Evolutionary conservation across 768 basidiomycete species (phyloP).

Genomic region (Cystofilobasidium macerans): DNA sequence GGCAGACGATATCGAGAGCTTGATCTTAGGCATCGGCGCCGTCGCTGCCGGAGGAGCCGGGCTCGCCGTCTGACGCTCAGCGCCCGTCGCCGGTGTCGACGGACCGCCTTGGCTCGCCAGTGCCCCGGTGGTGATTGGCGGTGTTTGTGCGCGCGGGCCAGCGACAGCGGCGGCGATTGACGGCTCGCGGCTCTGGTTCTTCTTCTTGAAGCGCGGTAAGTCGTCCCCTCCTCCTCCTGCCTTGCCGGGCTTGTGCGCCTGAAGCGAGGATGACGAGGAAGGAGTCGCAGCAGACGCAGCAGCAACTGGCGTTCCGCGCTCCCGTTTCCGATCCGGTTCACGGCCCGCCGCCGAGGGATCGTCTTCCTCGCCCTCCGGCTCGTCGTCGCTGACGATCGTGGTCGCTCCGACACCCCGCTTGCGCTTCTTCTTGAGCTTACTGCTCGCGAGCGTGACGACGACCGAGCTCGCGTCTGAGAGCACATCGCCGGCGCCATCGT

Average conservation of each 20-base stretch:
- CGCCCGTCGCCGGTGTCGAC: not conserved
- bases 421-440: slow-evolving; percentile 22
- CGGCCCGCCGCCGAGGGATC: not conserved
- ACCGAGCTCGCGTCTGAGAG: not conserved
- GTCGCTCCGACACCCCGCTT: slow-evolving; percentile 21
- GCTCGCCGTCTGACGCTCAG: not conserved
- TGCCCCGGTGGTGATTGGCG: not conserved
- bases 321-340: too few relatives aligned
- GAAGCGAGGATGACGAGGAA: not conserved
- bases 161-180: not conserved
- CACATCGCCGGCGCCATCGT: not conserved
- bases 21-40: slow-evolving; percentile 18
- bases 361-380: not conserved
- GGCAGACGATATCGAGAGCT: slow-evolving; percentile 3
- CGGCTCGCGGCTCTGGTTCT: not conserved
- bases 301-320: too few relatives aligned
- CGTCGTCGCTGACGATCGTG: not conserved
- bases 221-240: not conserved
- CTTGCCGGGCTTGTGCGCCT: not conserved
- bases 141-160: not conserved
- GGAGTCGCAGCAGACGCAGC: not conserved
- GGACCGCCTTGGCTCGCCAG: too few relatives aligned
- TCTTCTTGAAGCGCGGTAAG: not conserved
- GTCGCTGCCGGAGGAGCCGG: not conserved
- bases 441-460: not conserved